Evolutionary conservation across 2,329 filamentous ascomycete genomes (phyloP), one percentile per base, ranked within the genome.

Genomic region (Pseudocercospora fijiensis): DNA sequence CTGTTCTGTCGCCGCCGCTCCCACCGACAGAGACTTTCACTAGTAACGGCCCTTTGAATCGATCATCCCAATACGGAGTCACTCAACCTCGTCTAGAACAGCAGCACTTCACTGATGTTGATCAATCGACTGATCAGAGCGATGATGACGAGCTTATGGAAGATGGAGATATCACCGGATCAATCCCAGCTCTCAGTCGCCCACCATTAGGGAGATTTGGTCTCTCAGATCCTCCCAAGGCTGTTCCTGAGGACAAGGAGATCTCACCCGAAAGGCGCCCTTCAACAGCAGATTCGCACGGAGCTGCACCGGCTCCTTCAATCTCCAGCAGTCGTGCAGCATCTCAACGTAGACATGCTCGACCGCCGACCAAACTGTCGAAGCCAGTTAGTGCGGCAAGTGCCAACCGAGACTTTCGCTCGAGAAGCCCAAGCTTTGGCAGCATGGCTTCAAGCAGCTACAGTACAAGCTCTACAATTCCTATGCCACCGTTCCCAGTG

Each of bases 401-500:
- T 58, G 52, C 65, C 47, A 69, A 66, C 27, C 60, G 63, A 13
- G 69, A 73, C 47, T 58, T 67, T 3, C 84, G 86, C 37, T 82
- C 88, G 9, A 80, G 85, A 65, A 92, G 87, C 72, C 88, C 89
- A 55, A 91, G 84, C 74, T 77, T 86, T 59, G 83, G 81, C 57
- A 91, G 87, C 62, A 64, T 73, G 61, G 71, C 70, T 10, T 77
- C 76, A 37, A 78, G 76, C 63, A 74, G 65, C 55, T 68, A 69
- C 58, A 76, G 76, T 64, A 68, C 71, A 22, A 67, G 72, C 24
- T 72, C 76, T 16, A 76, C 41, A 4, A 27, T 64, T 18, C 56
- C 68, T 13, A 63, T 78, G 58, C 93, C 95, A 27, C 95, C 95
- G 0, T 97, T 96, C 80, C 93, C 95, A 0, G 96, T 99, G 6